phyloP scores from a whole-genome alignment of 257 asterid species.

The Nicotiana sylvestris region DNA sequence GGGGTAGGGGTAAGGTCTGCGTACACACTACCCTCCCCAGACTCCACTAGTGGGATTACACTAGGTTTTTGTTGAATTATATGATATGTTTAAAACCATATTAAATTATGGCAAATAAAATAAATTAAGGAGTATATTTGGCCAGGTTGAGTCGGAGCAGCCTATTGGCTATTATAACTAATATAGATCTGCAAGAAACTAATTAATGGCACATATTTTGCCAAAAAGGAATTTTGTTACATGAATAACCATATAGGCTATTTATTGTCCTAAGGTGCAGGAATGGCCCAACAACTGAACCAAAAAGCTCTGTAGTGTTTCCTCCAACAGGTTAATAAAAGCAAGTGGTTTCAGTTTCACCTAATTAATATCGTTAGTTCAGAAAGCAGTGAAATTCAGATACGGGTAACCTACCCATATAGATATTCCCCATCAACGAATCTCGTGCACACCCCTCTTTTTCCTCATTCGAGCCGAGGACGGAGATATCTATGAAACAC shows the following conservation, averaged over 20 bases:
- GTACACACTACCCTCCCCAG: too few species aligned
- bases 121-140: too few species aligned
- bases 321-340: background rate
- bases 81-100: too few species aligned
- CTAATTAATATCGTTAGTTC: background rate
- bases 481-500: constrained; percentile 11
- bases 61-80: too few species aligned
- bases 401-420: background rate
- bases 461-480: background rate
- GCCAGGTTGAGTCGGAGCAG: too few species aligned
- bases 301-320: background rate
- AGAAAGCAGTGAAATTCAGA: background rate
- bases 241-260: background rate
- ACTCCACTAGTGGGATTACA: too few species aligned
- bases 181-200: too few species aligned
- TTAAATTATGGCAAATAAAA: too few species aligned
- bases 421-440: background rate
- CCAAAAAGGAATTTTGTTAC: background rate
- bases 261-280: background rate
- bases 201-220: background rate
- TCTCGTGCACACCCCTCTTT: background rate
- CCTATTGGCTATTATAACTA: too few species aligned
- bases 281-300: background rate
- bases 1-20: too few species aligned
- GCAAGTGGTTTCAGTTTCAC: too few species aligned